These are phyloP conservation scores for Sanghuangporus weigelae DNA, from an alignment of 1,284 basidiomycete species.

Conservation along the genomic window DNA sequence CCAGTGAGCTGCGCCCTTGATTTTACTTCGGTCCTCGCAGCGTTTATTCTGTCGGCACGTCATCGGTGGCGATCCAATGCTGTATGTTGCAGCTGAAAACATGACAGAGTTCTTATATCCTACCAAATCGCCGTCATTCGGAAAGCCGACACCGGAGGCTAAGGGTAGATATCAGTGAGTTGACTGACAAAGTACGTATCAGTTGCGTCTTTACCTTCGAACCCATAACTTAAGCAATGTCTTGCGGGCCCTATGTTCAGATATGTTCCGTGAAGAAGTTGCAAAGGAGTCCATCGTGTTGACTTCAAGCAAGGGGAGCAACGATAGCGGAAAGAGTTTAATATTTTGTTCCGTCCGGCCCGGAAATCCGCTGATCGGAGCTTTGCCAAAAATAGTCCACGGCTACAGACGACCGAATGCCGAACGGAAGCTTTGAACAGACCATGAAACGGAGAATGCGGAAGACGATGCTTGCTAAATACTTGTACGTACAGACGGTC, in stretches of 20 bases:
- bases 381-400: too few species aligned
- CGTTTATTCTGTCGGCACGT: slow-evolving; percentile 49
- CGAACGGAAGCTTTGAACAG: too few species aligned
- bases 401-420: too few species aligned
- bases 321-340: too few species aligned
- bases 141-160: slow-evolving; percentile 41
- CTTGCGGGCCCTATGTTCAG: not conserved
- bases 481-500: too few species aligned
- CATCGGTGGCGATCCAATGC: not conserved
- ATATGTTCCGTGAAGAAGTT: not conserved
- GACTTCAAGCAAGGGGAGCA: too few species aligned
- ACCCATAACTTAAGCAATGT: slow-evolving; percentile 23
- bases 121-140: slow-evolving; percentile 55
- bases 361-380: too few species aligned
- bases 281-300: not conserved
- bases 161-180: slow-evolving; percentile 57
- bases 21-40: slow-evolving; percentile 53
- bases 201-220: not conserved
- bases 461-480: too few species aligned
- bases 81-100: not conserved
- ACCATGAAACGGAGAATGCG: too few species aligned
- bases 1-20: slow-evolving; percentile 51
- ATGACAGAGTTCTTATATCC: slow-evolving; percentile 51
- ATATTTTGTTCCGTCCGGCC: too few species aligned
- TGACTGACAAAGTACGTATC: slow-evolving; percentile 57